Base-by-base conservation (phyloP, 2,329 filamentous ascomycete genomes). In the Penicillium sp. region DNA sequence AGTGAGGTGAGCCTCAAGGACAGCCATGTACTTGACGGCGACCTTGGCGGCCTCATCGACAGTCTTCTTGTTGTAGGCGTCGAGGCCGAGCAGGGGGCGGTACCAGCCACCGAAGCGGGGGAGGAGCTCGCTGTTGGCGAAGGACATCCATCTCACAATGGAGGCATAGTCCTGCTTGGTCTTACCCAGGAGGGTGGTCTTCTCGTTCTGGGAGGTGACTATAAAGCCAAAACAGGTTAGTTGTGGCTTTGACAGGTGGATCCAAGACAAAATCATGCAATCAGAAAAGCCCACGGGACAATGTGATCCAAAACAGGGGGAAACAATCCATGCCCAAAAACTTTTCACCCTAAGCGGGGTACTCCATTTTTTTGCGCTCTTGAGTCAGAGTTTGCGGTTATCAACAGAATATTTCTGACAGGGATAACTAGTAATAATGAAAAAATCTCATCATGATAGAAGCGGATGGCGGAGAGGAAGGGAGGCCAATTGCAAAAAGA, bases 151-250 rank as follows among this genome's bases (percentile, higher is more conserved):
- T 79, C 89, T 90, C 74, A 99, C 83, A 77, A 99, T 99, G 65
- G 92, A 92, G 68, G 94, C 94, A 78, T 97, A 92, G 86, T 99
- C 94, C 83, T 99, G 92, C 88, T 99, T 99, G 80, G 92, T 99
- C 88, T 97, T 97, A 73, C 94, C 94, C 68, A 99, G 86, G 63
- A 99, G 91, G 66, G 91, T 95, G 69, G 94, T 99, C 88, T 97
- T 97, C 87, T 97, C 94, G 77, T 99, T 99, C 81, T 99, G 94
- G 67, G 94, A 97, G 69, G 94, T 91, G 74, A 99, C 94, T 97
- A 54, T 48, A 53, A 45, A 45, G 44, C 45, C 54, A 63, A 54
- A 55, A 52, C 46, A 31, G 20, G 62, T 70, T 62, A 69, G 66
- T 59, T 30, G 42, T 54, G 51, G 49, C 51, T 43, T 47, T 50